Percentiles rank a stretch among this genome's conserved stretches.
phyloP scores from a whole-genome alignment of 352 stramenopile genomes.

The Paralagenidium karlingii region DNA sequence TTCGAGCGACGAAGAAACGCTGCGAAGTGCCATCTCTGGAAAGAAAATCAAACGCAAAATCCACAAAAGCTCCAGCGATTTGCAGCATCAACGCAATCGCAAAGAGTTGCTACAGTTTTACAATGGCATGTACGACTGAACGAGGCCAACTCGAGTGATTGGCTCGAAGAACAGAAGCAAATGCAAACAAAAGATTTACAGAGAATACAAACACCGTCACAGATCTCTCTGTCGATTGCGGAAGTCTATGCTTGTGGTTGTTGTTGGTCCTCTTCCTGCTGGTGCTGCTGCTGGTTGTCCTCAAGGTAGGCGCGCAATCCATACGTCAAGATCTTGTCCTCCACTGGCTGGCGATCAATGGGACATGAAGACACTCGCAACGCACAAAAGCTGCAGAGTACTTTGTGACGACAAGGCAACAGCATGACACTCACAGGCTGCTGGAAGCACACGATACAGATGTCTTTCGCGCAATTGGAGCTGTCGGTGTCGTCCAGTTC shows the following conservation, averaged over 20 bases:
- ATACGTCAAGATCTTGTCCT: conserved; percentile 55
- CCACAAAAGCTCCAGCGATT: conserved; percentile 31
- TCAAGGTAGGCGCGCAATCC: conserved; percentile 26
- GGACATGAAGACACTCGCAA: conserved; percentile 37
- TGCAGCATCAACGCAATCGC: conserved; percentile 55
- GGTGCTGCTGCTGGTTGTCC: too few relatives aligned
- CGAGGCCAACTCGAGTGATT: not conserved
- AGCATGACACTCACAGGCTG: conserved; percentile 30
- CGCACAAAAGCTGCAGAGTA: conserved; percentile 40
- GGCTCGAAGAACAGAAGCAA: too few relatives aligned
- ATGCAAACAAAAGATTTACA: too few relatives aligned
- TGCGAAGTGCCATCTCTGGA: conserved; percentile 69
- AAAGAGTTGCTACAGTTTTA: conserved; percentile 79
- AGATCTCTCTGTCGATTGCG: too few relatives aligned
- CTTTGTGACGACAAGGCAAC: conserved; percentile 40
- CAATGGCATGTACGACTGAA: conserved; percentile 79
- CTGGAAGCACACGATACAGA: conserved; percentile 46
- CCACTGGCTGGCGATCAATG: conserved; percentile 39
- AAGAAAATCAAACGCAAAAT: conserved; percentile 84
- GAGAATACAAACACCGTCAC: too few relatives aligned
- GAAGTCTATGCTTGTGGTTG: too few relatives aligned
- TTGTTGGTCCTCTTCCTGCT: too few relatives aligned
- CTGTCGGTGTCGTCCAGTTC: conserved; percentile 2
- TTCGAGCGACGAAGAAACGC: conserved; percentile 40
- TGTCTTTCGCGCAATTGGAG: conserved; percentile 6